Evolutionary conservation across 2,329 filamentous ascomycete genomes (phyloP), one percentile per base, ranked within the genome.

Genomic region (Phoma sp.): DNA sequence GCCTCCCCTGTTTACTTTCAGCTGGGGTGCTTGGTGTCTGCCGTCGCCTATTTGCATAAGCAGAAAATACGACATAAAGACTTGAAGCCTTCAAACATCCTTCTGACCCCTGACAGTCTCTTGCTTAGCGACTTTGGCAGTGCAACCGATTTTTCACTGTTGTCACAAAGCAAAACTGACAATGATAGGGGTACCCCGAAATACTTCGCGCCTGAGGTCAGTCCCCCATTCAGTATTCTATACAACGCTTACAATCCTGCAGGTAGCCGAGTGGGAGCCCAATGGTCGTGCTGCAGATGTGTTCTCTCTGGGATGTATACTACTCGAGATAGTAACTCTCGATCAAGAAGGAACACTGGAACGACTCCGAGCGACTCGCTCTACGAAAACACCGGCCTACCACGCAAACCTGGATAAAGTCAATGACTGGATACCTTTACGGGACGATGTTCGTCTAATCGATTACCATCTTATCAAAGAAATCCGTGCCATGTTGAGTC

Each of bases 241-340:
- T 22, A 4, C 9, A 10, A 3, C 7, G 8, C 4, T n/a, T 4
- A 30, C 30, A 14, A 41, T 36, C 2, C 6, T 9, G 7, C 32
- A 49, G 47, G 32, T 38, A 4, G 47, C 47, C 2, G 24, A 29
- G 4, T 37, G 25, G 13, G 3, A 43, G 4, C n/a, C 25, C 2
- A 35, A 56, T 52, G 62, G 65, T 3, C 54, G 63, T 4, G 58
- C 61, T 61, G 83, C 86, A 37, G 89, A 91, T 67, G 78, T 91
- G 27, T 92, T 89, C 74, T 89, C 87, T 2, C 78, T 91, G 1
- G 89, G 86, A 10, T 89, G 88, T 68, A 80, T 91, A 47, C 87
- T 89, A 56, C 79, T 91, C 7, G 89, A 92, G 60, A 80, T 91
- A 35, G 66, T 91, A 22, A 85, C 85, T 18, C 85, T 89, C 7